Evolutionary conservation across 345 rosid species (phyloP).

Genomic region (Punica granatum): DNA sequence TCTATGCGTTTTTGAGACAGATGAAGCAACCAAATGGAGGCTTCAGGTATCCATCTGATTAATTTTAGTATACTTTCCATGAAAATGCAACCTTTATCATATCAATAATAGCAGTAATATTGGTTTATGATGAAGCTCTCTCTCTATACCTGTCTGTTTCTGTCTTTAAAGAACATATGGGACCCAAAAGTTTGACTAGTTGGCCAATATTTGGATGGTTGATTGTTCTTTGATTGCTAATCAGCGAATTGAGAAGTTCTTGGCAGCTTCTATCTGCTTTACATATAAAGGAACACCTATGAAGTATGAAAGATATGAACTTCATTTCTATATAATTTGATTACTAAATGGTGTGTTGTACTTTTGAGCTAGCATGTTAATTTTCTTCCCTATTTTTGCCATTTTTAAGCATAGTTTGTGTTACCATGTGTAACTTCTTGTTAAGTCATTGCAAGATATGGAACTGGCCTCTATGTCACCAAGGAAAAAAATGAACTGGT

Average conservation of each 20-base stretch:
- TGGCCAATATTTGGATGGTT: neutral
- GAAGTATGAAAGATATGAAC: neutral
- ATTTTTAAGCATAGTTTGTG: neutral
- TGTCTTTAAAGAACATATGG: neutral
- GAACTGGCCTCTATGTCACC: neutral
- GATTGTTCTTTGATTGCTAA: neutral
- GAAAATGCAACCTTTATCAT: no score
- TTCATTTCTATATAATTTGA: neutral
- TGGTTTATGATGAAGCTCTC: neutral
- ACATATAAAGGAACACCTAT: neutral
- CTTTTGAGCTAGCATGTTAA: neutral
- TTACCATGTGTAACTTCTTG: neutral
- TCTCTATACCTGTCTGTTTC: neutral
- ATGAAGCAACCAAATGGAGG: slow-evolving; percentile 82
- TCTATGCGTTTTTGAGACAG: slow-evolving; percentile 45
- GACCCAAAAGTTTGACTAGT: neutral
- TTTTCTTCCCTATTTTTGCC: neutral
- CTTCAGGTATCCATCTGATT: slow-evolving; percentile 48
- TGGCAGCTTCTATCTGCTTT: neutral
- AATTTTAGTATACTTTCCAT: neutral
- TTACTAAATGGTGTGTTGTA: neutral
- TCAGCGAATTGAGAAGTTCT: neutral
- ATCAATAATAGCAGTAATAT: neutral
- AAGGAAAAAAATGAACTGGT: neutral
- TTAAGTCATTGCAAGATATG: neutral